Evolutionary conservation across 257 asterid genomes (phyloP).

Genomic region (Phtheirospermum japonicum): DNA sequence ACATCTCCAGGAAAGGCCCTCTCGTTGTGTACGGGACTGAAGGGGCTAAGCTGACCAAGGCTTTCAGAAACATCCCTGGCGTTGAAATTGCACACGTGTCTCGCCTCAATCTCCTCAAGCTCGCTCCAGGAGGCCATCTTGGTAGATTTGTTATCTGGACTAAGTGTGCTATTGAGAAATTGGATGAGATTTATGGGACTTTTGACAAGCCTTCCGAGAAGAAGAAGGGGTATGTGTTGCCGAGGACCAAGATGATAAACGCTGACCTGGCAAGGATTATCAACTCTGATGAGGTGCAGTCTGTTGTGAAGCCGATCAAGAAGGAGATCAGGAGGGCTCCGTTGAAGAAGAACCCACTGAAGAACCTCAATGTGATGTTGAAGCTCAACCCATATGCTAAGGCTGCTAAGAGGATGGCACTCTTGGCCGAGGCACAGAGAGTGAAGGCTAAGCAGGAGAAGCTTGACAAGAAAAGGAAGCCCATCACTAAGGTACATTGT

Average conservation of each 20-base stretch:
- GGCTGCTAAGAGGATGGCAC: slow-evolving; percentile 76
- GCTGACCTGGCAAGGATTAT: slow-evolving; percentile 83
- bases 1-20: slow-evolving; percentile 73
- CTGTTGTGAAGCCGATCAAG: slow-evolving; percentile 80
- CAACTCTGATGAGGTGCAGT: slow-evolving; percentile 83
- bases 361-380: slow-evolving; percentile 59
- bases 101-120: slow-evolving; percentile 55
- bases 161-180: slow-evolving; percentile 67
- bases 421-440: slow-evolving; percentile 73
- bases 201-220: slow-evolving; percentile 64
- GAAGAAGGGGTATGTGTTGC: slow-evolving; percentile 70
- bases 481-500: slow-evolving; percentile 56
- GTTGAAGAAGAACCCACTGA: slow-evolving; percentile 72
- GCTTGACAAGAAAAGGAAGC: slow-evolving; percentile 65
- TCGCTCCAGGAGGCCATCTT: slow-evolving; percentile 83
- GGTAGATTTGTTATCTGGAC: slow-evolving; percentile 84
- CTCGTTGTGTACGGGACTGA: slow-evolving; percentile 75
- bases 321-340: slow-evolving; percentile 59
- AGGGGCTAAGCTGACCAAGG: slow-evolving; percentile 70
- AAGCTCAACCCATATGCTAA: slow-evolving; percentile 80
- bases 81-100: slow-evolving; percentile 67
- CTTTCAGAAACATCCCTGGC: slow-evolving; percentile 78
- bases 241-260: slow-evolving; percentile 72
- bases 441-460: slow-evolving; percentile 72
- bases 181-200: slow-evolving; percentile 64